phyloP scores from a whole-genome alignment of 2,329 filamentous ascomycete genomes.

The Talaromyces sp. region DNA sequence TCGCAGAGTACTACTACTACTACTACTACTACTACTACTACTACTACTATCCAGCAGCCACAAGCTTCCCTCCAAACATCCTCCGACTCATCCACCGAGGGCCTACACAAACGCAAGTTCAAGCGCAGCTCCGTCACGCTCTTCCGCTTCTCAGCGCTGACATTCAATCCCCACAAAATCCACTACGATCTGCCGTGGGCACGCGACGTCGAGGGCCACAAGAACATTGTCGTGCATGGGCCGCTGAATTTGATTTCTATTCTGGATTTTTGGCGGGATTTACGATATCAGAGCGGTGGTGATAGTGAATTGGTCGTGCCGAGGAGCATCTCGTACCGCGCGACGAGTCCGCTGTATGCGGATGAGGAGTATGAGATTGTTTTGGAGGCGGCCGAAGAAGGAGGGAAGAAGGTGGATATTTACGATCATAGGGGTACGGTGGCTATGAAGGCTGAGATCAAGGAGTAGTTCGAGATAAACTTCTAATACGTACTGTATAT shows the following conservation, averaged over 20 bases:
- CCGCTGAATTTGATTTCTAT: slow-evolving; percentile 75
- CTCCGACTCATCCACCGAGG: background rate
- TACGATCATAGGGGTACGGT: slow-evolving; percentile 25
- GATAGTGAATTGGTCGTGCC: slow-evolving; percentile 25
- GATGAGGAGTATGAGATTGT: slow-evolving; percentile 44
- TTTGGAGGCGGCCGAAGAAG: slow-evolving; percentile 30
- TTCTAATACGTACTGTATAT: background rate
- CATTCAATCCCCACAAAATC: slow-evolving; percentile 89
- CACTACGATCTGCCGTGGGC: slow-evolving; percentile 74
- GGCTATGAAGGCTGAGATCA: slow-evolving; percentile 36
- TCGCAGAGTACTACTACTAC: too few species aligned
- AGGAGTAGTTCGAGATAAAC: background rate
- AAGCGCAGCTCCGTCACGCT: slow-evolving; percentile 61
- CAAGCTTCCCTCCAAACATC: background rate
- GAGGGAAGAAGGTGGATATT: slow-evolving; percentile 27
- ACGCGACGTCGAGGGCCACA: slow-evolving; percentile 66
- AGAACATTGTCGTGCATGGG: slow-evolving; percentile 75
- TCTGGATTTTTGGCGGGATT: slow-evolving; percentile 49
- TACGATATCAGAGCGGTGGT: slow-evolving; percentile 15
- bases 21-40: too few species aligned
- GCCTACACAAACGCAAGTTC: slow-evolving; percentile 43
- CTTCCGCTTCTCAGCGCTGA: slow-evolving; percentile 86
- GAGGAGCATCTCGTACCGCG: slow-evolving; percentile 42
- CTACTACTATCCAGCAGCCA: slow-evolving; percentile 9
- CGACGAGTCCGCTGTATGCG: slow-evolving; percentile 47